Percentiles rank a stretch among this genome's conserved stretches.
These are phyloP conservation scores for Microcos paniculata DNA, from an alignment of 345 rosid genomes.

Conservation along the genomic window DNA sequence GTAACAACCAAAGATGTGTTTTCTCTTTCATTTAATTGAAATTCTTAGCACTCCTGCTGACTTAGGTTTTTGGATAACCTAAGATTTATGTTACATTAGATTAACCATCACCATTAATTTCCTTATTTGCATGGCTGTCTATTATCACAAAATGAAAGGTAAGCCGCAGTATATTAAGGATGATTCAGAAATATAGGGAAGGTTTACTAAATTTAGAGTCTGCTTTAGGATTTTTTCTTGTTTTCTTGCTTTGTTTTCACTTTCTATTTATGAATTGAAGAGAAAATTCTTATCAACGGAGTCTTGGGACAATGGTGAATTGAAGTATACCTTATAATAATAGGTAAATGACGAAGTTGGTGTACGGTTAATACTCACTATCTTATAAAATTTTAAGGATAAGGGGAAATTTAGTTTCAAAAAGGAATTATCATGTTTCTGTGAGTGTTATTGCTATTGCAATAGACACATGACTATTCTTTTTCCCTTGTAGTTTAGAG, in stretches of 20 bases:
- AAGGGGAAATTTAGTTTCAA: background rate
- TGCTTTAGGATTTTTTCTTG: background rate
- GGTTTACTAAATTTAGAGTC: background rate
- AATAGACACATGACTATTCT: background rate
- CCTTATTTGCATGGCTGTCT: background rate
- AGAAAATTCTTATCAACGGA: background rate
- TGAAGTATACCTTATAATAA: background rate
- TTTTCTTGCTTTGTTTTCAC: background rate
- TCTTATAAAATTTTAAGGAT: background rate
- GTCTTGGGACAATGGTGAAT: background rate
- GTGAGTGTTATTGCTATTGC: background rate
- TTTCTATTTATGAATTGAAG: background rate
- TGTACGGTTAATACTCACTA: background rate
- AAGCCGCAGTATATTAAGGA: background rate
- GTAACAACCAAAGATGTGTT: background rate
- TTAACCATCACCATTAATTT: background rate
- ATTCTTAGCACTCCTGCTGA: background rate
- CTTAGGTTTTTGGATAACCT: background rate
- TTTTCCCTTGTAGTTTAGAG: background rate
- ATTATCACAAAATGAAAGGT: background rate
- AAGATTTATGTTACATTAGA: background rate
- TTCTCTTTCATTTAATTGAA: background rate
- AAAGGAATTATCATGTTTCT: background rate
- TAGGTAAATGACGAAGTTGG: background rate
- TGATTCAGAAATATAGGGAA: constrained; percentile 3